Conservation (phyloP, 2,329 filamentous ascomycete species). For the Tolypocladium pustulatum region DNA sequence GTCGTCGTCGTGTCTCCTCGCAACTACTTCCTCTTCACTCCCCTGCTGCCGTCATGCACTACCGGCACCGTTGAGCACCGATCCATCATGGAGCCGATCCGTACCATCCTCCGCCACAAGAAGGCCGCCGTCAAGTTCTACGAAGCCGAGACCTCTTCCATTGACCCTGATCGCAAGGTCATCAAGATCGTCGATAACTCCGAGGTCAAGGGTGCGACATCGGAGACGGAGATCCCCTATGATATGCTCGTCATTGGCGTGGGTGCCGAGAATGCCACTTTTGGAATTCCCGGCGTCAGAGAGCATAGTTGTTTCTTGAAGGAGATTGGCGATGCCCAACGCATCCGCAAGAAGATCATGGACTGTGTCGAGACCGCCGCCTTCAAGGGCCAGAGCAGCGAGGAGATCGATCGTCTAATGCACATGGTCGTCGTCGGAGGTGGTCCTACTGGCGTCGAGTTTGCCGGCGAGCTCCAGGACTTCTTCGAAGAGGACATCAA, state of each 20-base stretch:
- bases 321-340: constrained; percentile 92
- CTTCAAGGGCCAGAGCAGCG: constrained; percentile 87
- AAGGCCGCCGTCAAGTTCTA: constrained; percentile 90
- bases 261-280: constrained; percentile 96
- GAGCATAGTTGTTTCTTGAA: constrained; percentile 98
- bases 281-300: constrained; percentile 89
- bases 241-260: constrained; percentile 98
- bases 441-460: constrained; percentile 94
- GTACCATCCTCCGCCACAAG: constrained; percentile 92
- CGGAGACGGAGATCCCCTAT: constrained; percentile 83
- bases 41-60: constrained; percentile 91
- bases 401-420: constrained; percentile 86
- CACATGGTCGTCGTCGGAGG: constrained; percentile 97
- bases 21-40: constrained; percentile 99
- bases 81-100: constrained; percentile 98
- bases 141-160: constrained; percentile 92
- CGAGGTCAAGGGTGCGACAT: constrained; percentile 75
- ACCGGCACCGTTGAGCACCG: constrained; percentile 97
- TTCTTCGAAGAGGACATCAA: constrained; percentile 98
- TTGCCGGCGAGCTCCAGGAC: constrained; percentile 94
- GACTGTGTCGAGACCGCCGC: constrained; percentile 97
- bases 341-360: constrained; percentile 98
- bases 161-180: constrained; percentile 84
- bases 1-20: constrained; percentile 94
- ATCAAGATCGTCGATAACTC: constrained; percentile 87